A percentile compares a stretch with the other conserved stretches of the same genome.
These are phyloP conservation scores for Trypethelium eluteriae DNA, from an alignment of 495 filamentous ascomycete species.

Conservation along the genomic window DNA sequence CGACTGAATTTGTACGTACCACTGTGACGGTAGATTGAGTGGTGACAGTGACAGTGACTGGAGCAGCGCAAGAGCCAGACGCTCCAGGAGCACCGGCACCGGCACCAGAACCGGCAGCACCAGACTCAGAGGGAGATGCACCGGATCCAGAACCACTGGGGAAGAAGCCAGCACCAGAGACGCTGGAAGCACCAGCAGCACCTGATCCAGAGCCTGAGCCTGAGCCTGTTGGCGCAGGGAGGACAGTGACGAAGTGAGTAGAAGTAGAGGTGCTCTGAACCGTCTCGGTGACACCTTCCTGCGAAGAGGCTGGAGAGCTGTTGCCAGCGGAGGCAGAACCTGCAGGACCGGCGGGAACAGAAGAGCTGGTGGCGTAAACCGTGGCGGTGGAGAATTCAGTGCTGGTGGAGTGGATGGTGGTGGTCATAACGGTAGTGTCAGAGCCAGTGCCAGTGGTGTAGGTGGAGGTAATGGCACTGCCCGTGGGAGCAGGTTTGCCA, in stretches of 20 bases:
- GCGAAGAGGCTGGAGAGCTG: neutral
- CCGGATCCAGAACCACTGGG: neutral
- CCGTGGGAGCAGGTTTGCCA: neutral
- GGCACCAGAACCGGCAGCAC: conserved; percentile 1
- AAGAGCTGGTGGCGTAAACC: neutral
- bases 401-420: conserved; percentile 47
- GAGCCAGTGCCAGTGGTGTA: conserved; percentile 43
- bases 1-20: neutral
- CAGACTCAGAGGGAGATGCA: neutral
- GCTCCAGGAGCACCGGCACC: conserved; percentile 7
- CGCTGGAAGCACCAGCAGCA: neutral
- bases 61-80: conserved; percentile 6
- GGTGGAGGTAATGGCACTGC: conserved; percentile 24
- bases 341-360: neutral
- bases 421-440: conserved; percentile 49
- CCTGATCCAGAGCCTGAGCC: neutral
- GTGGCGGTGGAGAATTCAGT: conserved; percentile 20
- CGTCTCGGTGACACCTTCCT: conserved; percentile 3
- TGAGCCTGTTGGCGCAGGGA: neutral
- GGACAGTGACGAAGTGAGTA: conserved; percentile 8
- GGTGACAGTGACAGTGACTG: conserved; percentile 2
- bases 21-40: conserved; percentile 7
- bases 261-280: conserved; percentile 8
- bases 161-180: neutral
- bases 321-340: conserved; percentile 3